These are phyloP conservation scores for Xylariaceae sp. DNA, from an alignment of 2,329 filamentous ascomycete species.

Conservation along the genomic window DNA sequence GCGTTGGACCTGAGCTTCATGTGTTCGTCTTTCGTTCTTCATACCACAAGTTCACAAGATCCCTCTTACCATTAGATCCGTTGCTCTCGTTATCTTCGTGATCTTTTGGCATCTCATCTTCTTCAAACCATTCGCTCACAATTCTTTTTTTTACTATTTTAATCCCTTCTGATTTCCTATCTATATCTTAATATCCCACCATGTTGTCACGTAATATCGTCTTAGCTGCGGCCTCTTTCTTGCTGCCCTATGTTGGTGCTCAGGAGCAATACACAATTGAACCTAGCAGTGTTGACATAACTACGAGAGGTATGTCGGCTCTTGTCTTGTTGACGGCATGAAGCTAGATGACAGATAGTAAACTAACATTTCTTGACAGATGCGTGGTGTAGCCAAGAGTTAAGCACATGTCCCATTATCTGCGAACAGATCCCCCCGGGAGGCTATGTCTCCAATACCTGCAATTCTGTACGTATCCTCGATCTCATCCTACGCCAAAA, in stretches of 20 bases:
- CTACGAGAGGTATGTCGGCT: constrained; percentile 46
- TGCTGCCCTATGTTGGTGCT: constrained; percentile 50
- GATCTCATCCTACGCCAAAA: not conserved
- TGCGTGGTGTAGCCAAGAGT: constrained; percentile 66
- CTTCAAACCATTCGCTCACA: constrained; percentile 1
- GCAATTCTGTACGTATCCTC: constrained; percentile 54
- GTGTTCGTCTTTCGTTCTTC: constrained; percentile 12
- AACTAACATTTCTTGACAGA: too few species aligned
- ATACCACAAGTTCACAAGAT: constrained; percentile 10
- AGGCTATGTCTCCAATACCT: constrained; percentile 58
- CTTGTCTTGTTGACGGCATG: constrained; percentile 15
- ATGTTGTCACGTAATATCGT: constrained; percentile 56
- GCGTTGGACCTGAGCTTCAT: constrained; percentile 5
- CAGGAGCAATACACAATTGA: constrained; percentile 54
- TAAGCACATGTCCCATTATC: constrained; percentile 64
- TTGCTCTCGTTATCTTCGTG: constrained; percentile 11
- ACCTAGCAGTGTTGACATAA: constrained; percentile 53
- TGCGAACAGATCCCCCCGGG: constrained; percentile 58
- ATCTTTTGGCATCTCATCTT: constrained; percentile 10
- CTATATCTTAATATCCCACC: not conserved
- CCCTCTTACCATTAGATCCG: too few species aligned
- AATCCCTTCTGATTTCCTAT: constrained; percentile 1
- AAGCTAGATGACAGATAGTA: too few species aligned
- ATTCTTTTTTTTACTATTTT: constrained; percentile 11
- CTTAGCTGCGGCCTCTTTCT: constrained; percentile 51